Base-by-base conservation (phyloP, 176 grass and related monocot species). In the Cenchrus americanus region DNA sequence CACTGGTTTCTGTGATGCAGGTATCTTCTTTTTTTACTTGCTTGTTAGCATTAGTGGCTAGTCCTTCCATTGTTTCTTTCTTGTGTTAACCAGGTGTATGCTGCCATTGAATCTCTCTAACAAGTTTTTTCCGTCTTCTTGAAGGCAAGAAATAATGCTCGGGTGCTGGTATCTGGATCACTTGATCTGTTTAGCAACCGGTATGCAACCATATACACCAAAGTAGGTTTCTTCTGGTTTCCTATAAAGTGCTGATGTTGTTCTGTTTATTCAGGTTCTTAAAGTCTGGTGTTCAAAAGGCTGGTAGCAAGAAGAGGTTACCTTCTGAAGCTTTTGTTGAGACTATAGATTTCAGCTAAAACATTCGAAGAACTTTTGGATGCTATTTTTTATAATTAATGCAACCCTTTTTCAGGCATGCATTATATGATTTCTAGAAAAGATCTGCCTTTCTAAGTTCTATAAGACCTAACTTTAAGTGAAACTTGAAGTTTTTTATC, bases 1-100 rank as follows among this genome's bases (percentile, higher is more conserved):
- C 96, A 72, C 82, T 99, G 49, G 96, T 96, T 76, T 99, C 96
- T 76, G 71, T 96, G 69, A 93, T 96, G 93, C 96, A 99, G 95
- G 95, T 98, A 75, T 18, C 49, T 58, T 76, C 40, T 79, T 79
- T 79, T 79, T 88, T 84, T 34, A 43, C 41, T 84, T 85, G 13
- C 77, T 21, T 84, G 19, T 40, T 24, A 21, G 42, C 18, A 19
- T 44, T 65, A 34, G 27, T 59, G 27, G 8, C 41, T 81, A 57
- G 0, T 26, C 15, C 40, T 83, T 62, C 5, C 8, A 52, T 50
- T 30, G 42, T 22, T 66, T 68, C 24, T 88, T 54, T 44, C 43
- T 44, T 44, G 18, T 71, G 18, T 64, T 84, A 59, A 74, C 1
- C 41, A 74, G 24, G 50, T 84, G 14, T 50, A 74, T 60, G 41